phyloP scores from a whole-genome alignment of 805 yeast species.

The Cyberlindnera japonica region DNA sequence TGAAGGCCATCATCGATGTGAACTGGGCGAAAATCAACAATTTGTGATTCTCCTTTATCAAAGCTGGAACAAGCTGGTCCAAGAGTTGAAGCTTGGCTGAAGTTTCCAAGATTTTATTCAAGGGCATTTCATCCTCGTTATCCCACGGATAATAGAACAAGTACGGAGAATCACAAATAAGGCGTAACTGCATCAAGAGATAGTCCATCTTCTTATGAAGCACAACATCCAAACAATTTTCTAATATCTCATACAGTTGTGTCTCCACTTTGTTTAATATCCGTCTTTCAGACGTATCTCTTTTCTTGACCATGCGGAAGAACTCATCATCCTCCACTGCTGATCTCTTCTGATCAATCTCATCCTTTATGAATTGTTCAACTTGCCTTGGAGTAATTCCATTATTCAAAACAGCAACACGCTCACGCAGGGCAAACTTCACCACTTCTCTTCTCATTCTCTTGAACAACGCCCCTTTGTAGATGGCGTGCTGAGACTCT shows the following conservation, averaged over 20 bases:
- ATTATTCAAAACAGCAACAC: constrained; percentile 39
- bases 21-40: constrained; percentile 85
- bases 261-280: constrained; percentile 10
- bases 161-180: constrained; percentile 83
- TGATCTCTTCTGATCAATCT: constrained; percentile 30
- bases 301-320: constrained; percentile 14
- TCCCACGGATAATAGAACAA: constrained; percentile 76
- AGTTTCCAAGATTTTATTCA: constrained; percentile 41
- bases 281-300: constrained; percentile 2
- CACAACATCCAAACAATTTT: constrained; percentile 36
- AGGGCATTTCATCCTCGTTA: constrained; percentile 38
- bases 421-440: constrained; percentile 48
- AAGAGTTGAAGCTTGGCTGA: constrained; percentile 75
- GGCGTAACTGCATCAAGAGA: constrained; percentile 77
- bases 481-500: constrained; percentile 57
- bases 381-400: constrained; percentile 30
- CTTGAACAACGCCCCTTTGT: constrained; percentile 46
- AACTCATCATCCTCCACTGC: constrained; percentile 15
- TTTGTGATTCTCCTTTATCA: constrained; percentile 56
- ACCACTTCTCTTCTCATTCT: constrained; percentile 42
- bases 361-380: constrained; percentile 40
- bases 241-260: constrained; percentile 13
- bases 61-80: constrained; percentile 53
- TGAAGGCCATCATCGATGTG: constrained; percentile 72
- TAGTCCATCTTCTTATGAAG: constrained; percentile 57